Evolutionary conservation across 2,329 filamentous ascomycete genomes (phyloP), one percentile per base, ranked within the genome.

Genomic region (Calonectria hongkongensis): DNA sequence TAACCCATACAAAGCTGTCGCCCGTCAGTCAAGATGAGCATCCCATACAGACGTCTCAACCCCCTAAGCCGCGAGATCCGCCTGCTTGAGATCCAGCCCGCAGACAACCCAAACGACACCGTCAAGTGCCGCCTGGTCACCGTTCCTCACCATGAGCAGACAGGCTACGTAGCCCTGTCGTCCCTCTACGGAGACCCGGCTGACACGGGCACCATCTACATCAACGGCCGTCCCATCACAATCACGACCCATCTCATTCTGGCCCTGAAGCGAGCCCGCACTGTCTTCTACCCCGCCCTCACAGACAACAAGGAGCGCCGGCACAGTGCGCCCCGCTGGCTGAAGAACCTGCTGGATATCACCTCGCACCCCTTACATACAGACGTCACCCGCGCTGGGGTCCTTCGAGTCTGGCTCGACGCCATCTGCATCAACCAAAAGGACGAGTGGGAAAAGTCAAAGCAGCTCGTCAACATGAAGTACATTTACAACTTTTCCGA

Each of bases 101-200:
- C 76, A 15, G 74, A 69, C 30, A 75, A 73, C 73, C 72, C 81
- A 65, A 76, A 75, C 28, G 82, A 83, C 28, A 75, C 76, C 10
- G 71, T 84, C 48, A 78, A 80, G n/a, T 84, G 81, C 66, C 83
- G 83, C 16, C 75, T 84, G 30, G 74, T 84, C 30, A 82, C 79
- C 27, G 71, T 79, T 39, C 73, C 74, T 3, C 78, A 84, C 45
- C 78, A 69, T 56, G 73, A 80, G 9, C 64, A 74, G 12, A 69
- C 70, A 56, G 77, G 83, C 47, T 82, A 79, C 54, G 78, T 81
- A 72, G 81, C 78, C 69, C 78, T 83, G 27, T 82, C 82, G 6
- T 77, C 82, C 3, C 73, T 83, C 7, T 76, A 80, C 41, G 82
- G 79, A 41, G 81, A 81, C 50, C 74, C 78, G 12, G 68, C 76